Base-by-base conservation (phyloP, 345 rosid genomes). In the Boechera divaricarpa region DNA sequence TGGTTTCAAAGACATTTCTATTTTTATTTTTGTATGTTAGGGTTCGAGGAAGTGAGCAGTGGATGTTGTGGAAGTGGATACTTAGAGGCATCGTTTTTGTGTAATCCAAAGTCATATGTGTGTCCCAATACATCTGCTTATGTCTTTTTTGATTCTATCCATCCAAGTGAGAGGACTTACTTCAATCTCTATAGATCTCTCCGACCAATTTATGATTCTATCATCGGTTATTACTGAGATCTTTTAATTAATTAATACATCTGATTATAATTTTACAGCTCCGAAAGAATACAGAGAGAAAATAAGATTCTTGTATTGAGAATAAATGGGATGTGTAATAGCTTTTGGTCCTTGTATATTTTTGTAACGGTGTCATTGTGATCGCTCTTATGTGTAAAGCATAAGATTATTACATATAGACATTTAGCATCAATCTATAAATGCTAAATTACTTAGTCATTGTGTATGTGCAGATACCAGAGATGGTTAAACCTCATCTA, bases 51-150 rank as follows among this genome's bases (percentile, higher is more conserved):
- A 31, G 91, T 81, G 10, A 79, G 67, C 69, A 69, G 32, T 41
- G 98, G 98, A 6, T 93, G 98, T 63, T 93, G 98, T 51, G 98
- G 97, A 61, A 88, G 83, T 24, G 98, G 98, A 2, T 84, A 70
- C 59, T 12, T 91, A 41, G 97, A 93, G 79, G 73, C 87, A 35
- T 81, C 80, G 32, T 3, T 87, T 8, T 41, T 91, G 63, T 89
- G 97, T 70, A 91, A 93, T 67, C 88, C 89, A 32, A 74, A 77
- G 29, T 87, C 96, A 26, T 81, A 29, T 8, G 72, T 93, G 51
- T 90, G 98, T 70, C 33, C 83, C 2, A 89, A 93, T 73, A 85
- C 90, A 3, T 88, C 96, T 5, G 86, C 83, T 36, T 91, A 86
- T 77, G 87, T 90, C 8, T 93, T 94, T 58, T 94, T 90, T 80